Conservation (phyloP, 2,329 filamentous ascomycete genomes). For the Colletotrichum camelliae region DNA sequence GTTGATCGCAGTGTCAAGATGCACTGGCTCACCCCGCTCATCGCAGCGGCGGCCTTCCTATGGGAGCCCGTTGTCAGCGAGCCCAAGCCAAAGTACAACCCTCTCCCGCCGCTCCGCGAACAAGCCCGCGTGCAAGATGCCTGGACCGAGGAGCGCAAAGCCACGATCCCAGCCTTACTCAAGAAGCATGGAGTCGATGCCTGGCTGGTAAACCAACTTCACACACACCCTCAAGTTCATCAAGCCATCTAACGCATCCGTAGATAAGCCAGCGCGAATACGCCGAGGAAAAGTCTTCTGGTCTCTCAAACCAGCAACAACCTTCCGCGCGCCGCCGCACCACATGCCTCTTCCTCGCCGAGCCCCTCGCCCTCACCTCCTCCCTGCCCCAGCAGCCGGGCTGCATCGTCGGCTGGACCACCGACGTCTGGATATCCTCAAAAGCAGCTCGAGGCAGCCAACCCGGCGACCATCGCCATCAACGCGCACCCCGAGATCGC, state of each 20-base stretch:
- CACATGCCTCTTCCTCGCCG: slow-evolving; percentile 53
- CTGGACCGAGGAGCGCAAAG: slow-evolving; percentile 48
- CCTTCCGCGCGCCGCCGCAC: slow-evolving; percentile 56
- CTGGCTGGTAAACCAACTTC: slow-evolving; percentile 45
- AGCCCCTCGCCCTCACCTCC: slow-evolving; percentile 24
- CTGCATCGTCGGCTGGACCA: slow-evolving; percentile 17
- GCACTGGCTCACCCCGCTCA: slow-evolving; percentile 8
- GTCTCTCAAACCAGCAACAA: slow-evolving; percentile 49
- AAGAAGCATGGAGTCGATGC: slow-evolving; percentile 51
- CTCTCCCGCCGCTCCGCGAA: slow-evolving; percentile 46
- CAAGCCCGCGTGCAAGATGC: slow-evolving; percentile 47
- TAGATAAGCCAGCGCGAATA: slow-evolving; percentile 58
- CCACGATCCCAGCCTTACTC: slow-evolving; percentile 45
- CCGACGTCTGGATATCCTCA: slow-evolving; percentile 44
- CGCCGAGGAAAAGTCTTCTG: slow-evolving; percentile 57
- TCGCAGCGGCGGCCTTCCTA: not conserved
- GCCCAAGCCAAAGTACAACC: slow-evolving; percentile 33
- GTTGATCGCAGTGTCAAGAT: not conserved
- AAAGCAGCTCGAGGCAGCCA: slow-evolving; percentile 39
- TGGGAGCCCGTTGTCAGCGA: not conserved
- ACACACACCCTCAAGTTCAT: not conserved
- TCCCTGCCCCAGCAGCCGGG: slow-evolving; percentile 34
- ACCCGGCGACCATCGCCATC: slow-evolving; percentile 44
- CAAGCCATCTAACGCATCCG: not conserved
- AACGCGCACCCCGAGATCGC: slow-evolving; percentile 50